Evolutionary conservation across 176 grass and related monocot species (phyloP), one percentile per base, ranked within the genome.

Genomic region (Aegilops longissima): DNA sequence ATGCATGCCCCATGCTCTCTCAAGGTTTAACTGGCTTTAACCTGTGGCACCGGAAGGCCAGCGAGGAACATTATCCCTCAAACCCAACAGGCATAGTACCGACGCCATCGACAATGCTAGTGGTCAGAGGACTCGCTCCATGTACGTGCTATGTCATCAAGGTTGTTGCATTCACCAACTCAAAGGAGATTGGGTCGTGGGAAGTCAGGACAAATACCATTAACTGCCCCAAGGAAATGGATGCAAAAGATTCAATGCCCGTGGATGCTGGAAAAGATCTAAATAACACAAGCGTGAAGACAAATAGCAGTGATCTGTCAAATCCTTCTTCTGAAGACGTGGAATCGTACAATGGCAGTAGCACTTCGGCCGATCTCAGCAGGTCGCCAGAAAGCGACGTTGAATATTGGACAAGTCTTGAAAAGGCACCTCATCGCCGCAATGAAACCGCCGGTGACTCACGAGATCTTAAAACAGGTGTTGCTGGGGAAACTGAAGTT

Each of bases 21-120:
- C 54, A 14, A 79, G 21, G 12, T 79, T 62, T 79, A 79, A 79
- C 56, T 62, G 77, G 54, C 56, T 79, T 79, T 79, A 24, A 79
- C 33, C 38, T 62, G 12, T 62, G 77, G 56, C 56, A 62, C 77
- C 18, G 31, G 9, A 62, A 79, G 56, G 56, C 77, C 36, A 61
- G 54, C n/a, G 12, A 38, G 38, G 76, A 33, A 78, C 52, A 78
- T 78, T 78, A 78, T 61, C 54, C 10, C 10, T 61, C 31, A 61
- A 61, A 38, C 12, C 76, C 31, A 78, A 61, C 76, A 14, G 76
- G 76, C 10, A 78, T 78, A 78, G 35, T 78, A 61, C 76, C 20
- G 3, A 38, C 36, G 20, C 52, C 54, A 78, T 78, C 54, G 12
- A 78, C 20, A 61, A 78, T 61, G 31, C 61, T 78, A 14, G 54